phyloP scores from a whole-genome alignment of 768 basidiomycete genomes.

The Mrakia gelida region DNA sequence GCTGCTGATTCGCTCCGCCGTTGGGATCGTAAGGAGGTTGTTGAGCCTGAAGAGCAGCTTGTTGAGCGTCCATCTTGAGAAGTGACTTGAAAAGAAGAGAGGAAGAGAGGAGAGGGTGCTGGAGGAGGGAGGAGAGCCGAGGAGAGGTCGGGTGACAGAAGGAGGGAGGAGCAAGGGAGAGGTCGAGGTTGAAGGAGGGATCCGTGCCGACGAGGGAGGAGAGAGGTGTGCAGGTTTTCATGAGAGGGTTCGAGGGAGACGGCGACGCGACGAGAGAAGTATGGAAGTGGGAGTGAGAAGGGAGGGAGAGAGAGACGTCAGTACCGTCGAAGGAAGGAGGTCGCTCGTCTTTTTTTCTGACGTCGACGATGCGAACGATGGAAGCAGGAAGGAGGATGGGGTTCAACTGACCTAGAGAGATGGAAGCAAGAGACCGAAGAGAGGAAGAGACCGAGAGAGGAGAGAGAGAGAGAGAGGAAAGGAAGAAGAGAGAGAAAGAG shows the following conservation, averaged over 20 bases:
- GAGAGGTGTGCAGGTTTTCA: background rate
- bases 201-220: background rate
- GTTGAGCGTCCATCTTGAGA: background rate
- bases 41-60: constrained; percentile 14
- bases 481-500: constrained; percentile 46
- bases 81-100: constrained; percentile 18
- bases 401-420: constrained; percentile 17
- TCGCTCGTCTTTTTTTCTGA: too few relatives aligned
- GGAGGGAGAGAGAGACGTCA: too few relatives aligned
- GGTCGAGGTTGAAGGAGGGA: background rate
- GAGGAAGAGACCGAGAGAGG: constrained; percentile 33
- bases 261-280: too few relatives aligned
- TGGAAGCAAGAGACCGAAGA: constrained; percentile 5
- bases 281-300: too few relatives aligned
- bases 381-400: background rate
- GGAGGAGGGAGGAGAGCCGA: background rate
- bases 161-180: background rate
- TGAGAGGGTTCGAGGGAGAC: too few relatives aligned
- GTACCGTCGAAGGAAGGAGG: background rate
- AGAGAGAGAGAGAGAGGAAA: constrained; percentile 32
- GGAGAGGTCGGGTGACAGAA: background rate
- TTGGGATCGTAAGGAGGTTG: constrained; percentile 25
- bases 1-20: constrained; percentile 22
- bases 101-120: constrained; percentile 33
- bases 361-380: background rate